Evolutionary conservation across 2,329 filamentous ascomycete genomes (phyloP).

Genomic region (Fusarium nematophilum): DNA sequence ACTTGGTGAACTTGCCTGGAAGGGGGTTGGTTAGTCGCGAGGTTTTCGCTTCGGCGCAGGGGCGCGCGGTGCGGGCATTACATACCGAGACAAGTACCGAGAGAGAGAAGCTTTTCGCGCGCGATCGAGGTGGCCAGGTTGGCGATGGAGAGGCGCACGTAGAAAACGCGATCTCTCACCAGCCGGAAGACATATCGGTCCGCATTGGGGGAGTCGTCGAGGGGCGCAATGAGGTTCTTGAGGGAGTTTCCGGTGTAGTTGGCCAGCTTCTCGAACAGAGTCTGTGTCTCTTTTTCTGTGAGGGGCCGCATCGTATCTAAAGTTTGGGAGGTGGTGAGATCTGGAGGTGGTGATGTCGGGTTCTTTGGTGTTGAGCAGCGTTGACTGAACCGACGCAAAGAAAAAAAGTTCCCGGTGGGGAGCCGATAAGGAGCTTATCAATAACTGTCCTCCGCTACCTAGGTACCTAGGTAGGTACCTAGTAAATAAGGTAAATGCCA

Average conservation of each 20-base stretch:
- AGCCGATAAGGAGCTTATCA: constrained; percentile 41
- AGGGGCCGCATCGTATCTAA: constrained; percentile 77
- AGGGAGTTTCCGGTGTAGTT: constrained; percentile 91
- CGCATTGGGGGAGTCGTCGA: constrained; percentile 73
- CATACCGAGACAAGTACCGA: constrained; percentile 85
- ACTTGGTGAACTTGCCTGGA: constrained; percentile 92
- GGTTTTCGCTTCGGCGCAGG: not conserved
- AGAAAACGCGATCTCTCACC: constrained; percentile 87
- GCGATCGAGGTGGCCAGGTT: constrained; percentile 91
- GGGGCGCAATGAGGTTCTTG: constrained; percentile 83
- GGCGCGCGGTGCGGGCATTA: not conserved
- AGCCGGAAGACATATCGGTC: constrained; percentile 90
- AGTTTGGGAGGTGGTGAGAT: not conserved
- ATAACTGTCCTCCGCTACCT: not conserved
- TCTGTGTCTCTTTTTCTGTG: constrained; percentile 82
- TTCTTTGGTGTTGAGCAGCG: constrained; percentile 17
- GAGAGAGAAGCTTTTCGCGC: constrained; percentile 82
- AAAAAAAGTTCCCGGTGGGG: constrained; percentile 38
- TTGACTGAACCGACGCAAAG: constrained; percentile 13
- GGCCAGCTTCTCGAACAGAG: constrained; percentile 91
- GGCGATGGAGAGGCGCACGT: constrained; percentile 87
- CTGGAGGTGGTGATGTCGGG: constrained; percentile 16
- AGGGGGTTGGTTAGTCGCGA: constrained; percentile 17
- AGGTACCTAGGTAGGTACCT: not conserved
- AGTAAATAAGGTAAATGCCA: too few species aligned